Conservation (phyloP, 192 early-diverging fungal genomes). For the Rhizophagus clarus region DNA sequence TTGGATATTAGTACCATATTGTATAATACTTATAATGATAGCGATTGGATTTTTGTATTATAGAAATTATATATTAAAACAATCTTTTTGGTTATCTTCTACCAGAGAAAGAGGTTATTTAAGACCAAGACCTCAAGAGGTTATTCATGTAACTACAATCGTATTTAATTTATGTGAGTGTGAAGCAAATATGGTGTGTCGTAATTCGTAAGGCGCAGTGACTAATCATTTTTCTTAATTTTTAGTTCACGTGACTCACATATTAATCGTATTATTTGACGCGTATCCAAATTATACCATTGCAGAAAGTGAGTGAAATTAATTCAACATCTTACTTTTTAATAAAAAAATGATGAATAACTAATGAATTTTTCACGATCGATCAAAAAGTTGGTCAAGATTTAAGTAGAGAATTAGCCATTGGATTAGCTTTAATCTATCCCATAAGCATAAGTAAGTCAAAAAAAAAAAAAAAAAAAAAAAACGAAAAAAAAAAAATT, state of each 20-base stretch:
- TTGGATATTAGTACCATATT: neutral
- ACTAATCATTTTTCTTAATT: neutral
- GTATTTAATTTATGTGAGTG: slow-evolving; percentile 5
- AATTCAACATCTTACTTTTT: too few species aligned
- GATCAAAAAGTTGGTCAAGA: neutral
- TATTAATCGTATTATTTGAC: neutral
- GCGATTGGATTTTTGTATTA: slow-evolving; percentile 1
- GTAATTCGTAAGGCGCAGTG: neutral
- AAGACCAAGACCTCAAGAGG: slow-evolving; percentile 3
- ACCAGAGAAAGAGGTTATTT: slow-evolving; percentile 13
- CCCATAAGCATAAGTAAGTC: slow-evolving; percentile 21
- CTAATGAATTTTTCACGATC: neutral
- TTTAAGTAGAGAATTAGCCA: neutral
- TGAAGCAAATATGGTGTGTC: too few species aligned
- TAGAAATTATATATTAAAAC: neutral
- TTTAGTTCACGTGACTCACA: neutral
- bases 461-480: neutral
- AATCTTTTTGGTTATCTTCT: neutral
- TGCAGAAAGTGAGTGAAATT: slow-evolving; percentile 7
- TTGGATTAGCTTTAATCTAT: neutral
- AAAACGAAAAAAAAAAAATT: too few species aligned
- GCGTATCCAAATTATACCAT: neutral
- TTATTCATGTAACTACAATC: neutral
- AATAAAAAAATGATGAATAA: neutral
- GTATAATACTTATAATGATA: neutral